Evolutionary conservation across 2,329 filamentous ascomycete species (phyloP).

Genomic region (Epichloe uncinata): DNA sequence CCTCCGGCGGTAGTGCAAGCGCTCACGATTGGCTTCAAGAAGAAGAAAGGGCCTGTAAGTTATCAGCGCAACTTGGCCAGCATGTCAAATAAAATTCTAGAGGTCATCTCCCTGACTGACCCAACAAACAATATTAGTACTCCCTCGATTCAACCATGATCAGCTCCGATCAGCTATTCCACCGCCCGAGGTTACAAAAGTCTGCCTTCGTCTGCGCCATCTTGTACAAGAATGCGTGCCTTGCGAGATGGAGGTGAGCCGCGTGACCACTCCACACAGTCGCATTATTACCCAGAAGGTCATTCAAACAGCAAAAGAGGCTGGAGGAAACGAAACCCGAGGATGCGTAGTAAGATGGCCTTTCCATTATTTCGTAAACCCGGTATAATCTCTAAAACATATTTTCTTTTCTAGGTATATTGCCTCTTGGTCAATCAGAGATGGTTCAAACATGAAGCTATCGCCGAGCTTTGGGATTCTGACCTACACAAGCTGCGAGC

Average conservation of each 20-base stretch:
- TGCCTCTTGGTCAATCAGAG: slow-evolving; percentile 59
- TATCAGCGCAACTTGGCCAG: not conserved
- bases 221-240: slow-evolving; percentile 81
- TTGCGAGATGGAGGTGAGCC: slow-evolving; percentile 69
- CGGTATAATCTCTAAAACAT: not conserved
- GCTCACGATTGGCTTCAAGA: slow-evolving; percentile 27
- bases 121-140: slow-evolving; percentile 34
- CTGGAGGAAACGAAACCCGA: slow-evolving; percentile 60
- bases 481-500: slow-evolving; percentile 70
- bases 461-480: slow-evolving; percentile 81
- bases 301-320: slow-evolving; percentile 65
- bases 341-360: slow-evolving; percentile 54
- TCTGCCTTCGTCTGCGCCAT: slow-evolving; percentile 80
- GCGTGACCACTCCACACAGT: slow-evolving; percentile 70
- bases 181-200: slow-evolving; percentile 70
- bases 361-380: not conserved
- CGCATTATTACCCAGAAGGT: slow-evolving; percentile 72
- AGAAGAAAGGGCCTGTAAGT: slow-evolving; percentile 32
- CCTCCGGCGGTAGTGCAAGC: slow-evolving; percentile 8
- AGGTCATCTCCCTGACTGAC: not conserved
- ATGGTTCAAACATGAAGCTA: slow-evolving; percentile 69
- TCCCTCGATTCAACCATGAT: slow-evolving; percentile 48
- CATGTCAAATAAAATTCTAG: not conserved
- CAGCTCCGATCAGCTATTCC: slow-evolving; percentile 54
- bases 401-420: slow-evolving; percentile 38